phyloP scores from a whole-genome alignment of 1,139 yeast genomes.

The Candida anutae region DNA sequence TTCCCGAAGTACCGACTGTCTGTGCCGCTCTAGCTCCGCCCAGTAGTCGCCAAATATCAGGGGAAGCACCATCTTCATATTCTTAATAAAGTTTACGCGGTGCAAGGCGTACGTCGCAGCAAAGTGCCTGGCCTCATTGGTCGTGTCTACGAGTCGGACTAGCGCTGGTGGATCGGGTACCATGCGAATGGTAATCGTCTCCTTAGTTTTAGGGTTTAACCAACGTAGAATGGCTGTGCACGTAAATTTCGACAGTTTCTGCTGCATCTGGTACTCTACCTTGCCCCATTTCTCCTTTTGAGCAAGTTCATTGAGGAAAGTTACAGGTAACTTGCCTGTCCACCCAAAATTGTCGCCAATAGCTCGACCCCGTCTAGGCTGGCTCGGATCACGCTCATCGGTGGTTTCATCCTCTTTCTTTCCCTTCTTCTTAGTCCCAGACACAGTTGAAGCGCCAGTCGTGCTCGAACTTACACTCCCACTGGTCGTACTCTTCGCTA shows the following conservation, averaged over 20 bases:
- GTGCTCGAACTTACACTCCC: slow-evolving; percentile 1
- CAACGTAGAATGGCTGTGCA: slow-evolving; percentile 60
- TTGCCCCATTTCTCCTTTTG: slow-evolving; percentile 88
- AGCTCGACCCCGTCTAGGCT: slow-evolving; percentile 36
- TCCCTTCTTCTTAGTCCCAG: slow-evolving; percentile 1
- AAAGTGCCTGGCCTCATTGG: slow-evolving; percentile 82
- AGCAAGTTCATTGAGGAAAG: slow-evolving; percentile 78
- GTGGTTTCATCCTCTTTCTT: slow-evolving; percentile 2
- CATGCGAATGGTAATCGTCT: slow-evolving; percentile 50
- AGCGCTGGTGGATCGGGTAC: slow-evolving; percentile 45
- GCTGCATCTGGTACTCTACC: slow-evolving; percentile 66
- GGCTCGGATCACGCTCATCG: slow-evolving; percentile 12
- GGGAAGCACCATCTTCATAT: slow-evolving; percentile 82
- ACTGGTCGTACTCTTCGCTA: not conserved
- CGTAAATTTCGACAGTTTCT: slow-evolving; percentile 20
- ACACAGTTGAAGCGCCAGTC: too few species aligned
- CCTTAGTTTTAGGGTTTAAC: slow-evolving; percentile 77
- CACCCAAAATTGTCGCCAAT: slow-evolving; percentile 53
- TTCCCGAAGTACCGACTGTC: slow-evolving; percentile 37
- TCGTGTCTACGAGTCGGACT: slow-evolving; percentile 62
- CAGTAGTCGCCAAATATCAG: slow-evolving; percentile 73
- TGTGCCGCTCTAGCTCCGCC: slow-evolving; percentile 58
- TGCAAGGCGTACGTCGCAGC: slow-evolving; percentile 86
- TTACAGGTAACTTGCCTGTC: slow-evolving; percentile 93
- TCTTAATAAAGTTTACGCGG: slow-evolving; percentile 72